A percentile compares a stretch with the other conserved stretches of the same genome.
Conservation (phyloP, 2,329 filamentous ascomycete species). For the Ceratocystis lukuohia region DNA sequence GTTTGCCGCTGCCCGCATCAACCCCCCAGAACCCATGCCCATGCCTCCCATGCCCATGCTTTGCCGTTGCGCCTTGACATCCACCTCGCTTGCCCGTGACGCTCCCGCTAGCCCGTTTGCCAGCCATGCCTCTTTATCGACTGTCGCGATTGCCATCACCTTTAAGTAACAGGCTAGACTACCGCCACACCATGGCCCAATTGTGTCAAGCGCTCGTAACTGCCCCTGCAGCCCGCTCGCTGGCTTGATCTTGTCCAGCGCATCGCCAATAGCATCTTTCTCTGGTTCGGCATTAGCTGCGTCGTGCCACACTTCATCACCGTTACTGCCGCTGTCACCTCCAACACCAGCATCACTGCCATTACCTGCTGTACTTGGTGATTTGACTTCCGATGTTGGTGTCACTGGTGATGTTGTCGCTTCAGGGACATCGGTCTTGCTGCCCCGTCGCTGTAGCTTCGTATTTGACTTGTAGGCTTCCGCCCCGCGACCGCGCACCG, state of each 20-base stretch:
- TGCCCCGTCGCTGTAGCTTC: slow-evolving; percentile 29
- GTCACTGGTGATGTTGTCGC: too few relatives aligned
- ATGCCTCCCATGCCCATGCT: slow-evolving; percentile 40
- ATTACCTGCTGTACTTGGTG: neutral
- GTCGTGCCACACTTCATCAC: slow-evolving; percentile 28
- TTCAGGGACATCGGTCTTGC: neutral
- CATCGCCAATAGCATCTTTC: slow-evolving; percentile 44
- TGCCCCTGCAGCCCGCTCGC: slow-evolving; percentile 36
- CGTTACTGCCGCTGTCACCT: slow-evolving; percentile 14
- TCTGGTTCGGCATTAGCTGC: slow-evolving; percentile 36
- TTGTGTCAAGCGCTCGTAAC: slow-evolving; percentile 52
- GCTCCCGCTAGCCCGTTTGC: slow-evolving; percentile 53
- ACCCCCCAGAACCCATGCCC: slow-evolving; percentile 31
- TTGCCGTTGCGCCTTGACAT: slow-evolving; percentile 43
- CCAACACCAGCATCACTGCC: slow-evolving; percentile 7
- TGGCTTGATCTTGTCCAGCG: slow-evolving; percentile 34
- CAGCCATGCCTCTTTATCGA: slow-evolving; percentile 60
- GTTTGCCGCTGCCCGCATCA: slow-evolving; percentile 24
- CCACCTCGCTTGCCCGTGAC: slow-evolving; percentile 44
- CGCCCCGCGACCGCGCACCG: slow-evolving; percentile 56
- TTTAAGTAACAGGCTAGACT: slow-evolving; percentile 57
- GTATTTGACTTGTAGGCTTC: slow-evolving; percentile 38
- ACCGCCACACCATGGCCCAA: slow-evolving; percentile 63
- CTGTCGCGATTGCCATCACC: slow-evolving; percentile 51
- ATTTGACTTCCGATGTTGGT: slow-evolving; percentile 16